Base-by-base conservation (phyloP, 108 stramenopile genomes). In the Cylindrotheca closterium region DNA sequence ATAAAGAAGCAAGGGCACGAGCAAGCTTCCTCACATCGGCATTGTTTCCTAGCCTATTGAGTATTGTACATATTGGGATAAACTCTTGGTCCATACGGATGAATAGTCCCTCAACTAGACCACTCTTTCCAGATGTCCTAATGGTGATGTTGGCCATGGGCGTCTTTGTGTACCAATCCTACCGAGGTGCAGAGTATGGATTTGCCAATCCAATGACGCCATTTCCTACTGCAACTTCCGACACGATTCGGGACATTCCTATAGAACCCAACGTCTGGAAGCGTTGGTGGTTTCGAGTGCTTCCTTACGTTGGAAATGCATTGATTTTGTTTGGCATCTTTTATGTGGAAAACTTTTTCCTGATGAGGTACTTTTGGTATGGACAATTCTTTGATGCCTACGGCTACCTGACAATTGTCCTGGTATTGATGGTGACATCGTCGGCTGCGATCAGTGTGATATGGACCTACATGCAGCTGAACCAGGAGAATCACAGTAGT, bases 401-500 rank as follows among this genome's bases (percentile, higher is more conserved):
- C 58, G 93, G 91, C 17, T 96, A 96, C 80, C 72, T 95, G 31
- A 67, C 94, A 34, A 29, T 95, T 23, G 94, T 94, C 27, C 83
- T 93, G 60, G 22, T 84, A 51, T 94, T 97, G 75, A 80, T 96
- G 45, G 26, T 92, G 30, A 61, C 90, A 34, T 94, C 94, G 10
- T 89, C 84, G 68, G 91, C 96, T 7, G 91, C 93, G 78, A 95
- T 96, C 57, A 88, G 89, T 55, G 78, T 96, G 42, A 82, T 98
- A 15, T 78, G 95, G 73, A 79, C 70, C 75, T 98, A 96, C 86
- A 96, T 93, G 72, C 93, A 93, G 76, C 88, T 96, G 15, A 90
- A 88, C 58, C 66, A 83, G n/a, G 95, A 96, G 81, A 89, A 98
- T 75, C 92, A 96, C 76, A 84, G 83, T 65, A 96, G 97, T 96